Evolutionary conservation across 139 green algal species (phyloP).

Genomic region (Zygnema circumcarinatum): DNA sequence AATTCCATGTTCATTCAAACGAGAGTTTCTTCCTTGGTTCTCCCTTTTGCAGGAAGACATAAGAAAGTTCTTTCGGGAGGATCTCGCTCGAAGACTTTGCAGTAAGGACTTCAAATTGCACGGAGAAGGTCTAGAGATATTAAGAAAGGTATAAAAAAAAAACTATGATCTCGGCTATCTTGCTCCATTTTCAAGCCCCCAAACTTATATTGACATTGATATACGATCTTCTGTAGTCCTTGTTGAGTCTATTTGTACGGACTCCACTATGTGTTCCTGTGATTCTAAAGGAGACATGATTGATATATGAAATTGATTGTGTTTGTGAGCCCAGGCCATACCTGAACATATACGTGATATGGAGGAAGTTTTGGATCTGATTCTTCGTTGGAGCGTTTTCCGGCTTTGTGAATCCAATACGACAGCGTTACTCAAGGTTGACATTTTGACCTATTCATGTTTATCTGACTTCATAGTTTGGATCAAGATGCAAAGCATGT

Average conservation of each 20-base stretch:
- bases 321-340: conserved; percentile 6
- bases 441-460: no score
- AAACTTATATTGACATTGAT: no score
- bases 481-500: no score
- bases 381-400: conserved; percentile 83
- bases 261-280: no score
- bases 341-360: conserved; percentile 9
- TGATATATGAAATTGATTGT: no score
- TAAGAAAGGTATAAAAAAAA: conserved; percentile 39
- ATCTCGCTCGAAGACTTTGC: conserved; percentile 60
- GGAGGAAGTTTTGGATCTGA: conserved; percentile 73
- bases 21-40: not conserved
- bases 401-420: conserved; percentile 74
- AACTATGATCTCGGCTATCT: no score
- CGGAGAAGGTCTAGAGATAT: conserved; percentile 39
- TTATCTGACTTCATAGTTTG: no score
- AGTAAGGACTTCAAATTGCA: conserved; percentile 64
- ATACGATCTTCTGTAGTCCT: no score
- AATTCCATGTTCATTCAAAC: no score
- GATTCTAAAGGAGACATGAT: no score
- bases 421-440: conserved; percentile 53
- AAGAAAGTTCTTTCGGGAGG: conserved; percentile 53
- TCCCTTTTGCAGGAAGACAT: conserved; percentile 36
- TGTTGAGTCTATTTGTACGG: no score
- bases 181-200: no score